Conservation (phyloP, 805 yeast genomes). For the Saccharomycopsis sp. region DNA sequence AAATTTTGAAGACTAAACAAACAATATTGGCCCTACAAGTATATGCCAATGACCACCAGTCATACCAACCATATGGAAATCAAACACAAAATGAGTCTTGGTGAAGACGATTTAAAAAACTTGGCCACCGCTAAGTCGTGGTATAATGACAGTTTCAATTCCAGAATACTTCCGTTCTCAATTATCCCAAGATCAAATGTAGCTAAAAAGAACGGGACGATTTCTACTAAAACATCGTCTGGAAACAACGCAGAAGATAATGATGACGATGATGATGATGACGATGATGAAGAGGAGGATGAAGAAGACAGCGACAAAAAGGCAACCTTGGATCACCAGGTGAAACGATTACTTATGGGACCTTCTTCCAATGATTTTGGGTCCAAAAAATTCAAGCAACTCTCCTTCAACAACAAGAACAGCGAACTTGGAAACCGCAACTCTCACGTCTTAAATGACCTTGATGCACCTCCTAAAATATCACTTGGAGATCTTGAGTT, state of each 20-base stretch:
- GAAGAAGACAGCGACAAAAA: neutral
- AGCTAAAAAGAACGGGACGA: conserved; percentile 5
- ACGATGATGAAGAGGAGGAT: neutral
- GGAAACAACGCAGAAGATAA: conserved; percentile 3
- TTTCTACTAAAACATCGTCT: neutral
- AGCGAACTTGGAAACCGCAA: conserved; percentile 1
- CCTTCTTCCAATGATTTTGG: conserved; percentile 16
- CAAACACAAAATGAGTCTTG: too few species aligned
- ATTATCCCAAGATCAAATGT: conserved; percentile 14
- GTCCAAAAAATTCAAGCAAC: conserved; percentile 16
- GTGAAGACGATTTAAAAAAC: too few species aligned
- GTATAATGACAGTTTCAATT: conserved; percentile 9
- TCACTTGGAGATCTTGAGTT: conserved; percentile 9
- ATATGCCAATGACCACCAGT: too few species aligned
- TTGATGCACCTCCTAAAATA: conserved; percentile 17
- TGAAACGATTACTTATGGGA: conserved; percentile 14
- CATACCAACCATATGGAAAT: too few species aligned
- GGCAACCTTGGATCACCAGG: conserved; percentile 15
- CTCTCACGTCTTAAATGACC: conserved; percentile 13
- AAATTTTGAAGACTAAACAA: too few species aligned
- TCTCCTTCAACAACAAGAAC: conserved; percentile 10
- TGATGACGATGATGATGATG: conserved; percentile 1
- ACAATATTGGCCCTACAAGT: too few species aligned
- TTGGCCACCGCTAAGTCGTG: conserved; percentile 10
- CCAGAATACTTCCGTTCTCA: conserved; percentile 14